A percentile compares a stretch with the other conserved stretches of the same genome.
phyloP scores from a whole-genome alignment of 2,329 filamentous ascomycete species.

The Paracoccidioides lutzii region DNA sequence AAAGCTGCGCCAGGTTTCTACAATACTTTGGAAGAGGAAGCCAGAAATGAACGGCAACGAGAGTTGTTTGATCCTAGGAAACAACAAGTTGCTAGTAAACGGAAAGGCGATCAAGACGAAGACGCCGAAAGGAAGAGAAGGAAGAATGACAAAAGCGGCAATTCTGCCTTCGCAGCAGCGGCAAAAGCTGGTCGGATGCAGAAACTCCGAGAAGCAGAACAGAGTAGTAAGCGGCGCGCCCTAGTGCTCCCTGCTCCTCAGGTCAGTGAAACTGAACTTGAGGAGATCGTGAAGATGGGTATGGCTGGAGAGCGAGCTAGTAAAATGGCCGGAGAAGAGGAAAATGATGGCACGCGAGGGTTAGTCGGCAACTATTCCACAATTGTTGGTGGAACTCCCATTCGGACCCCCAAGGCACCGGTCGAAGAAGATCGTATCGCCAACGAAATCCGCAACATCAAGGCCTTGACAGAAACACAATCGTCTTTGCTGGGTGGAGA shows the following conservation, averaged over 20 bases:
- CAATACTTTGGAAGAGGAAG: slow-evolving; percentile 74
- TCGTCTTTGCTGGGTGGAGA: slow-evolving; percentile 88
- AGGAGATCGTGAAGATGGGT: slow-evolving; percentile 98
- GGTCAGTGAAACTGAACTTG: slow-evolving; percentile 81
- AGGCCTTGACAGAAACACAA: slow-evolving; percentile 81
- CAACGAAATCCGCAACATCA: slow-evolving; percentile 91
- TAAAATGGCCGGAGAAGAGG: slow-evolving; percentile 58
- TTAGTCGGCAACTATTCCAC: slow-evolving; percentile 77
- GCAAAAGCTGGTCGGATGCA: slow-evolving; percentile 90
- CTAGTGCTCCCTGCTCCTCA: slow-evolving; percentile 81
- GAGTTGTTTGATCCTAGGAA: slow-evolving; percentile 85
- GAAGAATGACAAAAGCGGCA: slow-evolving; percentile 79
- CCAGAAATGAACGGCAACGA: slow-evolving; percentile 68
- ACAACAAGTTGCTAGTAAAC: slow-evolving; percentile 79
- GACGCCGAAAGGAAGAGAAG: slow-evolving; percentile 66
- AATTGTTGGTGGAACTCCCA: slow-evolving; percentile 69
- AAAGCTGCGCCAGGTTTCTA: slow-evolving; percentile 80
- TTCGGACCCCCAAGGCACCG: slow-evolving; percentile 80
- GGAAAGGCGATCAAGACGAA: slow-evolving; percentile 83
- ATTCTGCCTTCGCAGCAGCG: slow-evolving; percentile 70
- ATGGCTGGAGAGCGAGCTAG: slow-evolving; percentile 82
- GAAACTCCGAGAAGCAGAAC: slow-evolving; percentile 87
- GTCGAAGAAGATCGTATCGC: slow-evolving; percentile 91
- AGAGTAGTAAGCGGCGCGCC: slow-evolving; percentile 79
- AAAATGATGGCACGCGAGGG: slow-evolving; percentile 73